Percentiles rank a stretch among this genome's conserved stretches.
Conservation (phyloP, 495 filamentous ascomycete species). For the Penicillium antarcticum region DNA sequence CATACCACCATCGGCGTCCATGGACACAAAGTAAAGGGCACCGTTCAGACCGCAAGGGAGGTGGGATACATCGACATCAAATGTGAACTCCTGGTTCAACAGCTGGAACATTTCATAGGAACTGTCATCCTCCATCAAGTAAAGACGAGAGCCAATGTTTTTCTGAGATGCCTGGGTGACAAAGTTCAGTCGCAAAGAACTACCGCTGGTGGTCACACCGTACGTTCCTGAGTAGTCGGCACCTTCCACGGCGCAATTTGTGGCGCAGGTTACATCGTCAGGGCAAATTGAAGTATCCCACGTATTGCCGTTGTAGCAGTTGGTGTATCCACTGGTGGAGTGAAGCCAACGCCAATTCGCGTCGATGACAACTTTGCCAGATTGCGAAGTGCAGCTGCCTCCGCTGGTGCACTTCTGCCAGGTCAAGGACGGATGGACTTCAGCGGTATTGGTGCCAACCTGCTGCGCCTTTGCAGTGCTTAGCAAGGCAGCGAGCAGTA, state of each 20-base stretch:
- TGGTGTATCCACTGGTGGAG: slow-evolving; percentile 46
- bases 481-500: slow-evolving; percentile 9
- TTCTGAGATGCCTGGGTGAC: slow-evolving; percentile 34
- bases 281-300: slow-evolving; percentile 55
- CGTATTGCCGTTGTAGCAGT: slow-evolving; percentile 61
- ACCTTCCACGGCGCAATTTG: slow-evolving; percentile 59
- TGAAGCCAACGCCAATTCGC: slow-evolving; percentile 65
- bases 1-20: slow-evolving; percentile 59
- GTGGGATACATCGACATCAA: slow-evolving; percentile 61
- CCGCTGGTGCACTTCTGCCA: slow-evolving; percentile 52
- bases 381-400: slow-evolving; percentile 49
- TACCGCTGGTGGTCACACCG: slow-evolving; percentile 50
- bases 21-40: slow-evolving; percentile 62
- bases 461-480: not conserved
- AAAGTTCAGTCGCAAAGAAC: slow-evolving; percentile 51
- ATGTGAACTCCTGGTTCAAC: slow-evolving; percentile 59
- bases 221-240: slow-evolving; percentile 54
- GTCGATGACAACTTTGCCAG: slow-evolving; percentile 59
- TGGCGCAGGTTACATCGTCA: slow-evolving; percentile 48
- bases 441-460: slow-evolving; percentile 13
- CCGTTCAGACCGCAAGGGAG: slow-evolving; percentile 68
- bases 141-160: slow-evolving; percentile 55
- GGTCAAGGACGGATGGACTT: slow-evolving; percentile 35
- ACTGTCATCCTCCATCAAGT: slow-evolving; percentile 49
- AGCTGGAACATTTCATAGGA: slow-evolving; percentile 58